phyloP scores from a whole-genome alignment of 768 basidiomycete genomes.

The Mycena latifolia region DNA sequence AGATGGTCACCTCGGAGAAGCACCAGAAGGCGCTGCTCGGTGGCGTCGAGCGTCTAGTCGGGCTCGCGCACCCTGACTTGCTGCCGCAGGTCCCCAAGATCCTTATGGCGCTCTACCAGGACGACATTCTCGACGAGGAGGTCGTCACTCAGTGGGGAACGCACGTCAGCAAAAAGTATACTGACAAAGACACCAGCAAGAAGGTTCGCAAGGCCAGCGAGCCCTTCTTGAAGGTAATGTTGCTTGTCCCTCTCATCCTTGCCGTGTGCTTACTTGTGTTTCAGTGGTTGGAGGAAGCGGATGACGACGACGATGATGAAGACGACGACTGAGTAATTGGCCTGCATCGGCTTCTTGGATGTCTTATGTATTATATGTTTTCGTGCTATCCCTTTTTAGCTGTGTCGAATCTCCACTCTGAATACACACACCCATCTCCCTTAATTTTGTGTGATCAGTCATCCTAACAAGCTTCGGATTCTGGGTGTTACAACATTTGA shows the following conservation, averaged over 20 bases:
- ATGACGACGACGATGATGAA: conserved; percentile 77
- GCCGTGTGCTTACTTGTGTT: conserved; percentile 27
- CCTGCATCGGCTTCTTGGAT: not conserved
- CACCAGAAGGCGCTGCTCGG: conserved; percentile 96
- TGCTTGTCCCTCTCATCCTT: not conserved
- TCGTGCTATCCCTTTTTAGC: conserved; percentile 18
- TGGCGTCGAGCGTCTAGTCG: conserved; percentile 90
- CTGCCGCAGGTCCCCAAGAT: conserved; percentile 86
- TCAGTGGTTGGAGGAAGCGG: conserved; percentile 92
- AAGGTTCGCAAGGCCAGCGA: conserved; percentile 96
- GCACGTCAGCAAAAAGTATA: conserved; percentile 96
- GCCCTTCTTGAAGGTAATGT: conserved; percentile 89
- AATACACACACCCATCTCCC: conserved; percentile 30
- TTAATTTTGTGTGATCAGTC: not conserved
- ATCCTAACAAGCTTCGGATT: too few species aligned
- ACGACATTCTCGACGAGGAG: conserved; percentile 93
- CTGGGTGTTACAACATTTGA: too few species aligned
- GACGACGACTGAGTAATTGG: conserved; percentile 27
- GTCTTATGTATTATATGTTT: conserved; percentile 19
- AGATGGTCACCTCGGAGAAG: conserved; percentile 95
- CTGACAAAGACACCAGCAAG: conserved; percentile 95
- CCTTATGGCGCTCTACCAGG: conserved; percentile 94
- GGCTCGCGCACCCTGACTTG: conserved; percentile 79
- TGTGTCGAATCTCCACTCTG: conserved; percentile 26
- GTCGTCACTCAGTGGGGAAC: conserved; percentile 94